phyloP scores from a whole-genome alignment of 2,329 filamentous ascomycete genomes.

The Aspergillus bombycis region DNA sequence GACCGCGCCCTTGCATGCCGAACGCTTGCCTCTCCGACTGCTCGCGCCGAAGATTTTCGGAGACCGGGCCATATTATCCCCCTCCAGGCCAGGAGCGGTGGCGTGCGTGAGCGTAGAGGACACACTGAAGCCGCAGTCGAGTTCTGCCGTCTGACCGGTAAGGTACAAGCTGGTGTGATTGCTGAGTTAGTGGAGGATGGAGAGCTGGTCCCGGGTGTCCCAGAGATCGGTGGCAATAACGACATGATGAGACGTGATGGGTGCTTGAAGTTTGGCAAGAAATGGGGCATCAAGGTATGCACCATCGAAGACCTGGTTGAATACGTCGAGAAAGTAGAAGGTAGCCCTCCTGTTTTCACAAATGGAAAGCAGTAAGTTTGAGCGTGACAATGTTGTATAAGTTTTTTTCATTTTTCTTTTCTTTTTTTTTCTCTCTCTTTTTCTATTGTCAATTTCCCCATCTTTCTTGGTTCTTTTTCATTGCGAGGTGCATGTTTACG shows the following conservation, averaged over 20 bases:
- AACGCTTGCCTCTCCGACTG: conserved; percentile 69
- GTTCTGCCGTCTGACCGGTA: conserved; percentile 83
- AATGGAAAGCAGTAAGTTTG: conserved; percentile 42
- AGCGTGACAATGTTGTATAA: background rate
- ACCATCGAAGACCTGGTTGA: conserved; percentile 89
- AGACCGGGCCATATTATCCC: conserved; percentile 91
- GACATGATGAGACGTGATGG: conserved; percentile 92
- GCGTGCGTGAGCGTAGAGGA: conserved; percentile 76
- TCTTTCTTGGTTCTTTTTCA: conserved; percentile 5
- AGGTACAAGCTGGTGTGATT: conserved; percentile 76
- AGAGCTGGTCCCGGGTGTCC: conserved; percentile 67
- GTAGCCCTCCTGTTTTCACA: conserved; percentile 32
- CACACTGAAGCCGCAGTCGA: conserved; percentile 96
- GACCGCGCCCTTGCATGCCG: conserved; percentile 84
- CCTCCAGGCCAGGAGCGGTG: conserved; percentile 75
- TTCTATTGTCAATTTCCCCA: background rate
- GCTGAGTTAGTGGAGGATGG: conserved; percentile 91
- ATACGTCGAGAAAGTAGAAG: conserved; percentile 77
- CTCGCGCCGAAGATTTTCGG: conserved; percentile 66
- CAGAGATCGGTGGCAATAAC: conserved; percentile 64
- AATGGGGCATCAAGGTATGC: conserved; percentile 88
- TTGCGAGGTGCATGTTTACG: conserved; percentile 7
- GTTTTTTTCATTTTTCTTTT: conserved; percentile 4
- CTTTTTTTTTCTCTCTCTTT: too few relatives aligned
- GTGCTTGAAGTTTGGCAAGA: conserved; percentile 83